Evolutionary conservation across 116 monocot species (phyloP).

Genomic region (Phalaenopsis hybrid): DNA sequence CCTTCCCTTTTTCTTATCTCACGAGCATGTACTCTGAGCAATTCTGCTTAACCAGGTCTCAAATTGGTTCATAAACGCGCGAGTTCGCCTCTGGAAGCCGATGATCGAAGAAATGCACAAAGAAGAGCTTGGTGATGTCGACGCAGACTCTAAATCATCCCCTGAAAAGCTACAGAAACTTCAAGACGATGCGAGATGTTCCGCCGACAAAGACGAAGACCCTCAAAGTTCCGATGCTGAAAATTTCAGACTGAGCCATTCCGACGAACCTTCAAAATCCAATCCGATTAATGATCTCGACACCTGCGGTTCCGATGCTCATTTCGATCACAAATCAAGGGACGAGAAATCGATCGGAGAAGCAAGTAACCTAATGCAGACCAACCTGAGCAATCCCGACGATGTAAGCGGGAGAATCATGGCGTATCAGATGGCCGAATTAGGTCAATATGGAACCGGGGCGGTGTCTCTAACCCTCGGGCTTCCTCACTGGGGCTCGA

Average conservation of each 20-base stretch:
- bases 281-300: conserved; percentile 19
- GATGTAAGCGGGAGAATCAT: conserved; percentile 32
- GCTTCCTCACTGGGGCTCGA: conserved; percentile 43
- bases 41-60: conserved; percentile 34
- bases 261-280: conserved; percentile 16
- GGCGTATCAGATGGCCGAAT: conserved; percentile 50
- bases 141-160: conserved; percentile 42
- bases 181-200: conserved; percentile 15
- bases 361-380: conserved; percentile 30
- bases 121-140: conserved; percentile 44
- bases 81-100: conserved; percentile 79
- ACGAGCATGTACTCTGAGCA: not conserved
- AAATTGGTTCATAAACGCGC: conserved; percentile 75
- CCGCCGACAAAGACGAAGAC: conserved; percentile 33
- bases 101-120: conserved; percentile 84
- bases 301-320: conserved; percentile 8
- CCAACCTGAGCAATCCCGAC: conserved; percentile 17
- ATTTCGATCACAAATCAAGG: conserved; percentile 18
- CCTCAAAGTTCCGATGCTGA: conserved; percentile 30
- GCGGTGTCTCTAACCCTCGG: conserved; percentile 68
- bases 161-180: conserved; percentile 36
- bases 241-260: not conserved
- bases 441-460: conserved; percentile 30
- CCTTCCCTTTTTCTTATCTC: not conserved
- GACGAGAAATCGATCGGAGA: conserved; percentile 10